Evolutionary conservation across 768 basidiomycete genomes (phyloP).

Genomic region (Amanita molliuscula): DNA sequence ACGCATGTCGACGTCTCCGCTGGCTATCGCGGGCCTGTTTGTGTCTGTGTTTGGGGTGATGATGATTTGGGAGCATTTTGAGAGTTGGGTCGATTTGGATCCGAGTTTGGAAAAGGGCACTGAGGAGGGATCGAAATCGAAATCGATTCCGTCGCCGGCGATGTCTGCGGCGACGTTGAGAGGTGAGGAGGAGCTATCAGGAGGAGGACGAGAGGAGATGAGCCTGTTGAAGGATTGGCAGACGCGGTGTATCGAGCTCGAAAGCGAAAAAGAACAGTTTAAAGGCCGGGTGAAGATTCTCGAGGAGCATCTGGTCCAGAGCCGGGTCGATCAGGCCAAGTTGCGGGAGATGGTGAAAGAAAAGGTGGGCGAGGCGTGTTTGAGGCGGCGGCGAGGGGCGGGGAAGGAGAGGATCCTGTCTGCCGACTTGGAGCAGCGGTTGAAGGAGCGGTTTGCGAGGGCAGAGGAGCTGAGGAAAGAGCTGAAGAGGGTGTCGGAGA

Average conservation of each 20-base stretch:
- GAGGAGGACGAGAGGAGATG: neutral
- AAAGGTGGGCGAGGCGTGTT: neutral
- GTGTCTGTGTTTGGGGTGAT: neutral
- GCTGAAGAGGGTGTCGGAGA: neutral
- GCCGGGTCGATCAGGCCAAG: neutral
- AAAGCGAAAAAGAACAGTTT: neutral
- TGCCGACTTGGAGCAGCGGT: neutral
- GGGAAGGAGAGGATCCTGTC: neutral
- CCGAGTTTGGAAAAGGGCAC: neutral
- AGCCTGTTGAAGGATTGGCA: neutral
- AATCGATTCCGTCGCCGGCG: neutral
- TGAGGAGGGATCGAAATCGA: no score
- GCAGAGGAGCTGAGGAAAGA: neutral
- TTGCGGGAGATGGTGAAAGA: neutral
- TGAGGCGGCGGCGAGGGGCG: neutral
- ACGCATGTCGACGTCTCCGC: neutral
- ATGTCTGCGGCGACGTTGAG: neutral
- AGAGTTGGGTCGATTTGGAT: neutral
- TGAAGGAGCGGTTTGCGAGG: neutral
- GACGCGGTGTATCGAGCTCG: neutral
- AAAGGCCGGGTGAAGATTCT: neutral
- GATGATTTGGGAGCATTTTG: constrained; percentile 2
- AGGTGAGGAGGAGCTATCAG: neutral
- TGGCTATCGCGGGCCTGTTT: neutral
- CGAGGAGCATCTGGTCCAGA: neutral